Evolutionary conservation across 225 moss, liverwort and hornwort genomes (phyloP).

Genomic region (Sphagnum contortum): DNA sequence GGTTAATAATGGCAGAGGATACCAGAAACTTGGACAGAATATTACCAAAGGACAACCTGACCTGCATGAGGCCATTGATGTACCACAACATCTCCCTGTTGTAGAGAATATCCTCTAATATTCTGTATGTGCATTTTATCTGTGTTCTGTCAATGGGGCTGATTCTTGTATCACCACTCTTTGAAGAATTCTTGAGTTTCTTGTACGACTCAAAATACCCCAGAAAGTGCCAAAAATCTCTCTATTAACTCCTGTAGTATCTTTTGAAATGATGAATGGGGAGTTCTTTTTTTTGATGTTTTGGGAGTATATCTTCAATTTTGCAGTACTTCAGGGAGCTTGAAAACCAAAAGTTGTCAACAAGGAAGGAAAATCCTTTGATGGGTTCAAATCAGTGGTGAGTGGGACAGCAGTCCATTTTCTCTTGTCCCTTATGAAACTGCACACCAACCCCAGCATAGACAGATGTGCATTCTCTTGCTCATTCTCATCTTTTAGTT

Average conservation of each 20-base stretch:
- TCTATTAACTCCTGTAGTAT: no score
- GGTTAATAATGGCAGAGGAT: conserved; percentile 66
- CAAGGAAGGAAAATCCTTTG: conserved; percentile 51
- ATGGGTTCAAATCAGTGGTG: conserved; percentile 69
- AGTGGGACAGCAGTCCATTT: conserved; percentile 3
- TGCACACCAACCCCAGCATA: background rate
- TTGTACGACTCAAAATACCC: no score
- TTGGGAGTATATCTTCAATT: no score
- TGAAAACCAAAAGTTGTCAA: conserved; percentile 24
- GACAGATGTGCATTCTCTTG: no score
- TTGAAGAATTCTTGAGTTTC: no score
- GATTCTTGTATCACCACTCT: no score
- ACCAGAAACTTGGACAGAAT: conserved; percentile 81
- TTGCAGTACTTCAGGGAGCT: conserved; percentile 72
- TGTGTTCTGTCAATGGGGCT: no score
- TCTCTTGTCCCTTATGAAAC: background rate
- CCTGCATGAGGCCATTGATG: conserved; percentile 89
- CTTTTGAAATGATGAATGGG: no score
- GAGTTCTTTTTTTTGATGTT: no score
- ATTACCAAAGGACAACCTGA: conserved; percentile 74
- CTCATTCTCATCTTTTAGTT: no score
- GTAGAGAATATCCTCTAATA: background rate
- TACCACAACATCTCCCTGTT: conserved; percentile 14
- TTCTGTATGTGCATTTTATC: background rate
- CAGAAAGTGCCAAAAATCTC: no score